phyloP scores from a whole-genome alignment of 257 asterid species.

The Catharanthus roseus region DNA sequence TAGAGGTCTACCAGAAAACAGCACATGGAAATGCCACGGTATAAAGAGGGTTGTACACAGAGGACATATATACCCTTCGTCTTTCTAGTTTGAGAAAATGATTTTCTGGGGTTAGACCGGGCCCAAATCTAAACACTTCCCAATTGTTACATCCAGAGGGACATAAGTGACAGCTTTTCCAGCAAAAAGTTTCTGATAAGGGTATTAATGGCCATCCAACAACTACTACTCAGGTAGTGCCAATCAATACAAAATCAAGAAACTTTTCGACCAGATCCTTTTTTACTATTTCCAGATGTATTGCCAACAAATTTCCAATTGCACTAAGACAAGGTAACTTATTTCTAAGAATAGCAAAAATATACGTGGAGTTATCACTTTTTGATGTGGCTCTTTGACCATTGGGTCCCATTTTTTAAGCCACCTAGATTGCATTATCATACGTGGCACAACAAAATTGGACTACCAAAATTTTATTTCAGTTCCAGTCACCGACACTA shows the following conservation, averaged over 20 bases:
- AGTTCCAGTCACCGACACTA: constrained; percentile 20
- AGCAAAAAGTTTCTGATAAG: neutral
- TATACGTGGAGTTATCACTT: constrained; percentile 16
- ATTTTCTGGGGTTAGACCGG: constrained; percentile 20
- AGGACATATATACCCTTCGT: constrained; percentile 35
- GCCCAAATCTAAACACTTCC: constrained; percentile 20
- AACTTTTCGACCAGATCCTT: constrained; percentile 7
- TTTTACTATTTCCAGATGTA: constrained; percentile 19
- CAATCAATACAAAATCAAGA: constrained; percentile 25
- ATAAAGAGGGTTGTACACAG: neutral
- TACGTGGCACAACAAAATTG: constrained; percentile 16
- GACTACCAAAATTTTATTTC: constrained; percentile 20
- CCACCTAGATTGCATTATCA: neutral
- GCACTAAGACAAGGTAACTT: constrained; percentile 23
- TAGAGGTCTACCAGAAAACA: constrained; percentile 39
- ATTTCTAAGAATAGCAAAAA: constrained; percentile 22
- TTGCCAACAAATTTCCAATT: constrained; percentile 8
- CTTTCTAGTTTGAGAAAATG: constrained; percentile 8
- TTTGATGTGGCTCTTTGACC: neutral
- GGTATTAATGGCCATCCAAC: constrained; percentile 35
- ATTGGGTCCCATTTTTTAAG: neutral
- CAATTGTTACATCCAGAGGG: constrained; percentile 10
- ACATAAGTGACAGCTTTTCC: constrained; percentile 24
- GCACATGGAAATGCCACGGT: constrained; percentile 46
- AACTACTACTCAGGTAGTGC: too few species aligned